Evolutionary conservation across 2,329 filamentous ascomycete species (phyloP).

Genomic region (Bimuria novae-zelandiae): DNA sequence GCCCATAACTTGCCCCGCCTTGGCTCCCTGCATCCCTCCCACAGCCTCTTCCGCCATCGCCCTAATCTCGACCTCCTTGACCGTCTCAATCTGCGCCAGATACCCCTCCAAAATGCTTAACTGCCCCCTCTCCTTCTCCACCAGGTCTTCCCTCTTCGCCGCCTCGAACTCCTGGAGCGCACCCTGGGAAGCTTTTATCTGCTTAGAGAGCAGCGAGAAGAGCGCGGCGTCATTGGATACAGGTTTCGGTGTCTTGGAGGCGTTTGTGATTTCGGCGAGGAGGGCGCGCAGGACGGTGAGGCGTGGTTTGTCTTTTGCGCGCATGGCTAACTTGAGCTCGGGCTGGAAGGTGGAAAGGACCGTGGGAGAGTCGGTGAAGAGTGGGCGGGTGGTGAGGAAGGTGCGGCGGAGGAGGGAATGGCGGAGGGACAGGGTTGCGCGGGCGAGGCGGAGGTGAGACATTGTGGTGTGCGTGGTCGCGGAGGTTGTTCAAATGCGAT

Average conservation of each 20-base stretch:
- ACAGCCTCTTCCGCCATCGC: constrained; percentile 58
- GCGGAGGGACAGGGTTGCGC: constrained; percentile 17
- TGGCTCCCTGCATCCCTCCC: constrained; percentile 52
- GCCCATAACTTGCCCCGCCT: constrained; percentile 68
- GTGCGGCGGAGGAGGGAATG: constrained; percentile 26
- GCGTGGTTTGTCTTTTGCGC: constrained; percentile 58
- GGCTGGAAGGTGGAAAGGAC: constrained; percentile 51
- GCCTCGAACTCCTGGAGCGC: constrained; percentile 66
- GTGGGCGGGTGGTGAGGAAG: constrained; percentile 27
- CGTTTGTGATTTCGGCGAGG: constrained; percentile 73
- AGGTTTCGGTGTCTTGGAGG: constrained; percentile 73
- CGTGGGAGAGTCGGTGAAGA: constrained; percentile 16
- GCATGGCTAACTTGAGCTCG: constrained; percentile 55
- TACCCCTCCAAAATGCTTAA: constrained; percentile 69
- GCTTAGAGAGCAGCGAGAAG: constrained; percentile 68
- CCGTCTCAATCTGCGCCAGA: constrained; percentile 60
- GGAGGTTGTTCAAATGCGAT: not conserved
- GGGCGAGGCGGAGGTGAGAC: constrained; percentile 32
- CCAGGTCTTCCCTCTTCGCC: constrained; percentile 70
- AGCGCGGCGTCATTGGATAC: constrained; percentile 72
- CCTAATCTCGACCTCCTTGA: constrained; percentile 64
- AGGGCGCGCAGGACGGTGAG: constrained; percentile 71
- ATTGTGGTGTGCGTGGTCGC: constrained; percentile 18
- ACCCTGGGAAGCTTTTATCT: constrained; percentile 61
- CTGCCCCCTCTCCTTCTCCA: constrained; percentile 71